These are phyloP conservation scores for Henckelia pumila DNA, from an alignment of 257 asterid species.

Conservation along the genomic window DNA sequence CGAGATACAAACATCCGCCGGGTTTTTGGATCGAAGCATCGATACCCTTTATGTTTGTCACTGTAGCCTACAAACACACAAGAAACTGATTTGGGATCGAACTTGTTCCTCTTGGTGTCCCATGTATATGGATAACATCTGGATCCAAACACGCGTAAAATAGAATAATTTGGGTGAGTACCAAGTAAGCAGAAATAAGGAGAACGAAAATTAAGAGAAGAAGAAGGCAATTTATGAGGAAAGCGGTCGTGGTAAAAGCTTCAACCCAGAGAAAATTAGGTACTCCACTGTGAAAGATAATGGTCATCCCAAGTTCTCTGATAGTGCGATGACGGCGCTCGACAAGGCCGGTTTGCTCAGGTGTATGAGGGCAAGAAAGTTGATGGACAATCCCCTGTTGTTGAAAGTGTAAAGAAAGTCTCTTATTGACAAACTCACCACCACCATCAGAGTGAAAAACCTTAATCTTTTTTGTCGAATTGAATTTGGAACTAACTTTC, in stretches of 20 bases:
- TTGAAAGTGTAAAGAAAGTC: background rate
- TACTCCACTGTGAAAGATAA: background rate
- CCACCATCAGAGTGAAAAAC: constrained; percentile 1
- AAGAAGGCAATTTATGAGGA: background rate
- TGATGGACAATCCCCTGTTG: background rate
- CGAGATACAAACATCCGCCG: background rate
- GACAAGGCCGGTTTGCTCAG: background rate
- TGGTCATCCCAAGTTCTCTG: background rate
- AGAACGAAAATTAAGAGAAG: background rate
- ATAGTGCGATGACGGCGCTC: background rate
- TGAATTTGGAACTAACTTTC: background rate
- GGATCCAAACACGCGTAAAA: background rate
- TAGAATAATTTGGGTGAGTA: background rate
- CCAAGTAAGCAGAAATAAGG: background rate
- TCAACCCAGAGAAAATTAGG: background rate
- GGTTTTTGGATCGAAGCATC: no score
- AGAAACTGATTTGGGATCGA: background rate
- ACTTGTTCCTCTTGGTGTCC: background rate
- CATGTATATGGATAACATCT: background rate
- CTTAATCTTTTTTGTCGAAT: background rate
- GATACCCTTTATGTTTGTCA: background rate
- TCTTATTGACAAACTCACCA: background rate
- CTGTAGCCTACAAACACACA: background rate
- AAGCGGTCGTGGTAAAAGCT: background rate
- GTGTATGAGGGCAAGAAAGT: background rate